Evolutionary conservation across 2,329 filamentous ascomycete species (phyloP).

Genomic region (Stromatinia cepivora): DNA sequence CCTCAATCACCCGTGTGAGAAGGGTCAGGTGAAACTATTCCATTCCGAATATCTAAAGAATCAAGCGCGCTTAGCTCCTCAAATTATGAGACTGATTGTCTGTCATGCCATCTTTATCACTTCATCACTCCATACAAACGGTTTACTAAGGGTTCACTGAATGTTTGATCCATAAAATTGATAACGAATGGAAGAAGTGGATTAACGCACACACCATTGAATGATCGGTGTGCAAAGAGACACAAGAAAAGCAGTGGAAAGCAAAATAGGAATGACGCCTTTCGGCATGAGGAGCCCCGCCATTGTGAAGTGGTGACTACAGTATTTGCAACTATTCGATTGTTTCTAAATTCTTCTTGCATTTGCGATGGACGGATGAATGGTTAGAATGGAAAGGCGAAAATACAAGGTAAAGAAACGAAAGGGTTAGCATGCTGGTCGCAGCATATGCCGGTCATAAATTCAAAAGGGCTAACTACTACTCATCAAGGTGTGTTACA

Average conservation of each 20-base stretch:
- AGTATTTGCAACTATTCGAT: neutral
- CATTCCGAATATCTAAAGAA: slow-evolving; percentile 14
- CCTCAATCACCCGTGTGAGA: slow-evolving; percentile 20
- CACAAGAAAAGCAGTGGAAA: slow-evolving; percentile 7
- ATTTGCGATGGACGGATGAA: neutral
- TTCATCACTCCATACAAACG: slow-evolving; percentile 19
- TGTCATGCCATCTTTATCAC: slow-evolving; percentile 18
- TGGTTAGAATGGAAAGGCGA: neutral
- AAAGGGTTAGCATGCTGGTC: neutral
- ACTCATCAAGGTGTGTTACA: slow-evolving; percentile 14
- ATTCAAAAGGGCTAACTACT: neutral
- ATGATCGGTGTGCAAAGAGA: slow-evolving; percentile 15
- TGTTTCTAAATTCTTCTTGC: neutral
- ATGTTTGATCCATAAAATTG: slow-evolving; percentile 10
- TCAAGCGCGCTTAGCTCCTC: slow-evolving; percentile 21
- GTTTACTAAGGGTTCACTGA: slow-evolving; percentile 8
- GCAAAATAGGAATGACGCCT: slow-evolving; percentile 21
- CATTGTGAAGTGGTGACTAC: slow-evolving; percentile 1
- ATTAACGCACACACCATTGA: slow-evolving; percentile 9
- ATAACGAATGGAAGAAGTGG: slow-evolving; percentile 21
- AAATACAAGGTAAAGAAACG: neutral
- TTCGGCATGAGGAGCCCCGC: slow-evolving; percentile 23
- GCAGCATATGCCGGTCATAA: slow-evolving; percentile 21
- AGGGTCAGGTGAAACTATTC: slow-evolving; percentile 21
- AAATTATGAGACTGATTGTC: slow-evolving; percentile 9